These are phyloP conservation scores for Talaromyces ruber DNA, from an alignment of 495 filamentous ascomycete species.

Conservation along the genomic window DNA sequence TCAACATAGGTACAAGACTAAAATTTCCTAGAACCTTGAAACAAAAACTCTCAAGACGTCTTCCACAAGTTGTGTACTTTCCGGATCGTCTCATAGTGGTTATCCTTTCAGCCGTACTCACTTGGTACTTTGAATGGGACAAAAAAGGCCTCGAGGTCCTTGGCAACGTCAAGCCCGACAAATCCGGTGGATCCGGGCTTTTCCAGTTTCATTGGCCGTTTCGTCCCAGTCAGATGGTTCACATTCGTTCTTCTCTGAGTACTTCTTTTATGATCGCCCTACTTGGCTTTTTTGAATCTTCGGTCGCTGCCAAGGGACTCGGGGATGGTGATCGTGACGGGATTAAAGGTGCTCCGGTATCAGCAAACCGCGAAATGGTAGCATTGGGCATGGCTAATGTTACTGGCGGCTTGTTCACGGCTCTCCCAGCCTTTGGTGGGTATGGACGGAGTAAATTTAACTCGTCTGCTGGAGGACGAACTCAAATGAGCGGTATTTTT, in stretches of 20 bases:
- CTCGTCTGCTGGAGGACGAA: slow-evolving; percentile 79
- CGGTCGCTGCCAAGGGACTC: slow-evolving; percentile 90
- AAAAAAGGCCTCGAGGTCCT: slow-evolving; percentile 71
- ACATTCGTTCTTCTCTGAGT: slow-evolving; percentile 79
- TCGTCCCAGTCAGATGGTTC: slow-evolving; percentile 59
- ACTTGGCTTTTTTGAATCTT: slow-evolving; percentile 96
- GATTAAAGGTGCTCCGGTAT: slow-evolving; percentile 68
- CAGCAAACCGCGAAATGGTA: slow-evolving; percentile 89
- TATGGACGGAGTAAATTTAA: slow-evolving; percentile 97
- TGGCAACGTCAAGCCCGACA: slow-evolving; percentile 65
- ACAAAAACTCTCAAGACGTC: slow-evolving; percentile 69
- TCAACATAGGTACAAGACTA: slow-evolving; percentile 8
- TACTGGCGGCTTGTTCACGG: slow-evolving; percentile 82
- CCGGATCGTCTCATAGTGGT: slow-evolving; percentile 92
- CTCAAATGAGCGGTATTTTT: slow-evolving; percentile 84
- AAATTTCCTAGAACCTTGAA: slow-evolving; percentile 57
- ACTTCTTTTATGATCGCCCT: slow-evolving; percentile 92
- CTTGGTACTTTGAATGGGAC: slow-evolving; percentile 76
- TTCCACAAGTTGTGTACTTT: slow-evolving; percentile 75
- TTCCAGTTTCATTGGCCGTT: slow-evolving; percentile 88
- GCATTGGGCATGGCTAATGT: slow-evolving; percentile 87
- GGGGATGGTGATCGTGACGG: slow-evolving; percentile 52
- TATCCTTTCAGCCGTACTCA: slow-evolving; percentile 72
- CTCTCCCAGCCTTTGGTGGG: slow-evolving; percentile 88
- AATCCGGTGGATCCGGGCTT: slow-evolving; percentile 38